These are phyloP conservation scores for Carpinus fangiana DNA, from an alignment of 306 rosid genomes.

Conservation along the genomic window DNA sequence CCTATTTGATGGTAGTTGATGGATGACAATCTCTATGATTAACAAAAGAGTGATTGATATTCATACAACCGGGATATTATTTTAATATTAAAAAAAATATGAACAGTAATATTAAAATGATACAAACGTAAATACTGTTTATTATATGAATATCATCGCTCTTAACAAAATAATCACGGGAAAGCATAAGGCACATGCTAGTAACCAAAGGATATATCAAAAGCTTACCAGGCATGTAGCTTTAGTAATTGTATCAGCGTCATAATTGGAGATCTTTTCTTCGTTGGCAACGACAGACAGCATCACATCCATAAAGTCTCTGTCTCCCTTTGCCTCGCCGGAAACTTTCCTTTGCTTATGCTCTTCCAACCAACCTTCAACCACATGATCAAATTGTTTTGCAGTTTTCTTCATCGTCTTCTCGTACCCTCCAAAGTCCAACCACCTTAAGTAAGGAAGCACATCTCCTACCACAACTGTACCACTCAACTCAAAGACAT, in stretches of 20 bases:
- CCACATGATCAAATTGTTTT: conserved; percentile 22
- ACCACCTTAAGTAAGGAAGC: conserved; percentile 43
- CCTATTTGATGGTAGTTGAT: no score
- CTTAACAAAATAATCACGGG: background rate
- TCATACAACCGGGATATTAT: no score
- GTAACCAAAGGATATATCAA: background rate
- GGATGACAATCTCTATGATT: no score
- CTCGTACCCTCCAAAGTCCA: conserved; percentile 44
- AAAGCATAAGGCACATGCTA: no score
- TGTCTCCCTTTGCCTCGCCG: background rate
- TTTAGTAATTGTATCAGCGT: conserved; percentile 24
- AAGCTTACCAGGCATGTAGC: conserved; percentile 7
- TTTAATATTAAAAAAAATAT: no score
- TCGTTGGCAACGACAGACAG: background rate
- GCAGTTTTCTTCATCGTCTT: conserved; percentile 17
- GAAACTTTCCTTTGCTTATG: conserved; percentile 18
- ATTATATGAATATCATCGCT: no score
- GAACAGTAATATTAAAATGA: no score
- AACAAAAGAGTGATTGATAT: no score
- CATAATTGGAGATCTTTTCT: conserved; percentile 5
- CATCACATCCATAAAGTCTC: conserved; percentile 39
- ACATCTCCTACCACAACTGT: conserved; percentile 24
- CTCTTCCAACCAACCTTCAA: conserved; percentile 23
- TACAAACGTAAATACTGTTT: no score
- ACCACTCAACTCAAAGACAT: conserved; percentile 4